Base-by-base conservation (phyloP, 352 stramenopile genomes). In the Phytopythium cucurbitacearum region DNA sequence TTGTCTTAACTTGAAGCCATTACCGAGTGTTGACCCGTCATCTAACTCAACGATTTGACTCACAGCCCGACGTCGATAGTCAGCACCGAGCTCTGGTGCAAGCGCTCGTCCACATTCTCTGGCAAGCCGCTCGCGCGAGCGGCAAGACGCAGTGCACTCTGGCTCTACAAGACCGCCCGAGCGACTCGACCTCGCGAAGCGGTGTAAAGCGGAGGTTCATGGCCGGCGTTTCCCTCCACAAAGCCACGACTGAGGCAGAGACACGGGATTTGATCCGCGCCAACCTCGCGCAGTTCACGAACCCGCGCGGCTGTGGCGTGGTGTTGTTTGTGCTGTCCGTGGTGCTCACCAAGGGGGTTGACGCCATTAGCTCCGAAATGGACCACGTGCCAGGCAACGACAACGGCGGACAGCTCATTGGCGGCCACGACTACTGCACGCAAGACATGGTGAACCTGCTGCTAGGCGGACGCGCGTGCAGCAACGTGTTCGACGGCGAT, bases 401-500 rank as follows among this genome's bases (percentile, higher is more conserved):
- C 21, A 53, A 60, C 5, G 69, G 65, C 21, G 68, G 73, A 3
- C 76, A 83, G 53, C 68, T 97, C 40, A 91, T 97, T 39, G 89
- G 89, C 10, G 66, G 62, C 0, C 87, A 96, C 56, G 85, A 95
- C 54, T 96, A 97, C 45, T 94, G 87, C 51, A 94, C 83, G 0
- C 94, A 98, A 56, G 96, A 99, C 63, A 76, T 98, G 28, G 96
- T 99, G 7, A 99, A 98, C 72, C 62, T 99, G 39, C 64, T 98
- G n/a, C 66, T 99, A 6, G 87, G 87, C 21, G 96, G 96, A 7
- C 76, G 88, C 40, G 94, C 94, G 6, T 80, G 74, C 51, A 97
- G 87, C 65, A 98, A 98, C 57, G 89, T 98, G 3, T 98, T 99
- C 68, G 80, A 99, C 60, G 91, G 96, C 10, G 60, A 73, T 8